Percentiles rank a stretch among this genome's conserved stretches.
Conservation (phyloP, 208 protist genomes). For the Trypanosoma cruzi region DNA sequence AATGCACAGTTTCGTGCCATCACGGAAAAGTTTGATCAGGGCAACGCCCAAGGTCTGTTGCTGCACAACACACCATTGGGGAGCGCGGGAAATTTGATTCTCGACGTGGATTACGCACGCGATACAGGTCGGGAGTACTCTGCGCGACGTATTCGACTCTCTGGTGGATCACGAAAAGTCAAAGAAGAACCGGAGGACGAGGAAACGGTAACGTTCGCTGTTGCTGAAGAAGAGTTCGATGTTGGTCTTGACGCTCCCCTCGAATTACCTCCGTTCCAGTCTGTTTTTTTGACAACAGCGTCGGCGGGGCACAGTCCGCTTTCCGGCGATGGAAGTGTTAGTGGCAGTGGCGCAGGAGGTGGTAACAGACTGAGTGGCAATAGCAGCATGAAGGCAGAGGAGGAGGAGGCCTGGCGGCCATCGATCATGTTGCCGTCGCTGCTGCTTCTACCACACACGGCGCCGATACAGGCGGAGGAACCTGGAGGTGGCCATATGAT, state of each 20-base stretch:
- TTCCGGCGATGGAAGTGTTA: not conserved
- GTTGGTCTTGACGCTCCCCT: constrained; percentile 4
- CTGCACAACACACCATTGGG: constrained; percentile 87
- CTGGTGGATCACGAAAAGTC: not conserved
- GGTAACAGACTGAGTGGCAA: constrained; percentile 8
- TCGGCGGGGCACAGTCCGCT: constrained; percentile 4
- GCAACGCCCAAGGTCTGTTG: constrained; percentile 86
- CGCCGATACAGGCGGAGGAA: constrained; percentile 5
- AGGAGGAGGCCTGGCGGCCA: constrained; percentile 14
- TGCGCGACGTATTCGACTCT: constrained; percentile 11
- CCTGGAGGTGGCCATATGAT: not conserved
- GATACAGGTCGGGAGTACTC: constrained; percentile 30
- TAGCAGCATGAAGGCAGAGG: not conserved
- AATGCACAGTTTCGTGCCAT: constrained; percentile 90
- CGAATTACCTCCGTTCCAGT: constrained; percentile 10
- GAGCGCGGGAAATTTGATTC: constrained; percentile 76
- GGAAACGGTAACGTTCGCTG: not conserved
- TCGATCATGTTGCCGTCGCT: constrained; percentile 43
- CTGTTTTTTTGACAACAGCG: not conserved
- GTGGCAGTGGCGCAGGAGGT: constrained; percentile 1
- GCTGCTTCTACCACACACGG: constrained; percentile 43
- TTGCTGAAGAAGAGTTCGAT: constrained; percentile 13
- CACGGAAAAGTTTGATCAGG: constrained; percentile 91
- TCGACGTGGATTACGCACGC: constrained; percentile 83
- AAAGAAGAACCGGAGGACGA: constrained; percentile 6